Conservation (phyloP, 2,329 filamentous ascomycete species). For the Hypoxylon sp. region DNA sequence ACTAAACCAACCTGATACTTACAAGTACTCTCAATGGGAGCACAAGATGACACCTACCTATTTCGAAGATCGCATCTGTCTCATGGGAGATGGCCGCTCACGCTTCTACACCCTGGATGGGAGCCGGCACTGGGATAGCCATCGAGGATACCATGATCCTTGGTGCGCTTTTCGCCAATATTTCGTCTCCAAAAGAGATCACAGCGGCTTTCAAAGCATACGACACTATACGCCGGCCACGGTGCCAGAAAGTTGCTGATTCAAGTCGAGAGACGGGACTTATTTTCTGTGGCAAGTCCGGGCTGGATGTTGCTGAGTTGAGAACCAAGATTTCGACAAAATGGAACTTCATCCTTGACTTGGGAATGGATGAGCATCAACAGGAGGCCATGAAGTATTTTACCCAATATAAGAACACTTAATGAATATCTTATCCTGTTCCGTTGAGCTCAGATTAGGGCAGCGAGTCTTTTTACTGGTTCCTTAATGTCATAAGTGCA, state of each 20-base stretch:
- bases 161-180: conserved; percentile 1
- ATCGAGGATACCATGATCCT: conserved; percentile 35
- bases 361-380: neutral
- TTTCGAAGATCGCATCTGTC: neutral
- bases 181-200: conserved; percentile 1
- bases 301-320: neutral
- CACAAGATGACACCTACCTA: conserved; percentile 12
- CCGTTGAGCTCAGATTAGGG: neutral
- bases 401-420: neutral
- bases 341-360: conserved; percentile 3
- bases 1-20: neutral
- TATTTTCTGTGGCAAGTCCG: conserved; percentile 1
- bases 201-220: neutral
- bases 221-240: neutral
- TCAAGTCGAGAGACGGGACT: conserved; percentile 6
- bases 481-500: neutral
- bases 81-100: conserved; percentile 34
- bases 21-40: conserved; percentile 9
- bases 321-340: neutral
- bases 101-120: conserved; percentile 32
- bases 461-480: neutral
- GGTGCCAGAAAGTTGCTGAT: conserved; percentile 3
- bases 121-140: conserved; percentile 23
- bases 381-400: conserved; percentile 1
- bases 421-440: neutral